phyloP scores from a whole-genome alignment of 768 basidiomycete species.

The Kwoniella bestiolae region DNA sequence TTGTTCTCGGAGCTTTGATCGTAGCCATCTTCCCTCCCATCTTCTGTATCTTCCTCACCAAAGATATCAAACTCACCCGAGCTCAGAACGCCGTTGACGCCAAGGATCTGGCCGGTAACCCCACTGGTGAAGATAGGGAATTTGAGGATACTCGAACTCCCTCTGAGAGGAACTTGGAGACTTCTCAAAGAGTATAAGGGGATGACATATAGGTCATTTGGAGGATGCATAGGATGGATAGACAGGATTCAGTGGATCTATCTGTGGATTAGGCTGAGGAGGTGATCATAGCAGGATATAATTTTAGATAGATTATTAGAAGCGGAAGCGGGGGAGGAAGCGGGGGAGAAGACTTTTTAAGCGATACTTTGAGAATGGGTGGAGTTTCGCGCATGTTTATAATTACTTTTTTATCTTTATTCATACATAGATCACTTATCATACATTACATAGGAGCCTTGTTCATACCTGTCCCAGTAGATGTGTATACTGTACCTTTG shows the following conservation, averaged over 20 bases:
- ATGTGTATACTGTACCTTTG: neutral
- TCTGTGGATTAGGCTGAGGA: neutral
- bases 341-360: neutral
- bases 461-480: neutral
- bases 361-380: conserved; percentile 1
- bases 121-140: conserved; percentile 22
- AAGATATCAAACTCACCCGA: conserved; percentile 71
- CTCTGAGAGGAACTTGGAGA: conserved; percentile 4
- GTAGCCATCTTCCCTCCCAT: conserved; percentile 67
- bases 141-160: conserved; percentile 2
- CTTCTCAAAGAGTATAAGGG: conserved; percentile 6
- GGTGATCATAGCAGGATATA: too few species aligned
- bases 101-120: conserved; percentile 50
- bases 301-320: too few species aligned
- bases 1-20: conserved; percentile 65
- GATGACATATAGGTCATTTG: too few species aligned
- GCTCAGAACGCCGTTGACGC: conserved; percentile 72
- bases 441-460: neutral
- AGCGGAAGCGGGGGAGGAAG: neutral
- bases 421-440: neutral
- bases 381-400: conserved; percentile 7
- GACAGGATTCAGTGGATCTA: too few species aligned
- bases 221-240: too few species aligned
- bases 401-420: neutral
- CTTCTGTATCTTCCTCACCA: conserved; percentile 66